Evolutionary conservation across 2,329 filamentous ascomycete species (phyloP).

Genomic region (Metarhizium album): DNA sequence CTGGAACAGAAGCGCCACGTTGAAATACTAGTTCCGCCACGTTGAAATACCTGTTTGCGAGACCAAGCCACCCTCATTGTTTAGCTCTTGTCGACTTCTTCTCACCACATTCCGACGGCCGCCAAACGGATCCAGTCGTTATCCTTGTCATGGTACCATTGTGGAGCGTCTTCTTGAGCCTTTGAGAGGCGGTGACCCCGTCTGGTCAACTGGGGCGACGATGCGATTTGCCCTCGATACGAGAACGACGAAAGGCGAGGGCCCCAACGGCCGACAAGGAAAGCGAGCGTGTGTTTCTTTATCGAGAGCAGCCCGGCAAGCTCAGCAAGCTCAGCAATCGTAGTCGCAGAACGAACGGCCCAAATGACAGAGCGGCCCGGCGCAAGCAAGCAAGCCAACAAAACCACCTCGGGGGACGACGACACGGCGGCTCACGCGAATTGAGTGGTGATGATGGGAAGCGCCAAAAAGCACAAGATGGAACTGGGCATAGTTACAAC

Average conservation of each 20-base stretch:
- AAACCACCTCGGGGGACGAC: not conserved
- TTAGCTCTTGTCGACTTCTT: not conserved
- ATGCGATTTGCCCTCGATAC: not conserved
- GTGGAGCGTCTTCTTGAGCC: not conserved
- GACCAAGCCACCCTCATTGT: not conserved
- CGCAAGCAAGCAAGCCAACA: not conserved
- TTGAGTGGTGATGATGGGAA: not conserved
- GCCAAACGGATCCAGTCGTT: not conserved
- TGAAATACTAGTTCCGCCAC: not conserved
- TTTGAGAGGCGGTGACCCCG: not conserved
- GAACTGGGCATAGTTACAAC: not conserved
- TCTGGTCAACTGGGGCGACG: not conserved
- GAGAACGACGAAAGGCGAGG: not conserved
- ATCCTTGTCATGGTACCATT: not conserved
- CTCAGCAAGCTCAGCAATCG: not conserved
- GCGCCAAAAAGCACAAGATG: not conserved
- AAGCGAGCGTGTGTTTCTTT: not conserved
- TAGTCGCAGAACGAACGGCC: not conserved
- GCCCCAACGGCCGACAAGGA: not conserved
- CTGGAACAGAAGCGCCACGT: not conserved
- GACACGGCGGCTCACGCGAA: not conserved
- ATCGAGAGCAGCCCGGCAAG: too few relatives aligned
- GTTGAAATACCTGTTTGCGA: not conserved
- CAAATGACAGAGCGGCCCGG: not conserved
- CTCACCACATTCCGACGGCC: not conserved